A percentile compares a stretch with the other conserved stretches of the same genome.
These are phyloP conservation scores for Thelephora ganbajun DNA, from an alignment of 768 basidiomycete genomes.

Conservation along the genomic window DNA sequence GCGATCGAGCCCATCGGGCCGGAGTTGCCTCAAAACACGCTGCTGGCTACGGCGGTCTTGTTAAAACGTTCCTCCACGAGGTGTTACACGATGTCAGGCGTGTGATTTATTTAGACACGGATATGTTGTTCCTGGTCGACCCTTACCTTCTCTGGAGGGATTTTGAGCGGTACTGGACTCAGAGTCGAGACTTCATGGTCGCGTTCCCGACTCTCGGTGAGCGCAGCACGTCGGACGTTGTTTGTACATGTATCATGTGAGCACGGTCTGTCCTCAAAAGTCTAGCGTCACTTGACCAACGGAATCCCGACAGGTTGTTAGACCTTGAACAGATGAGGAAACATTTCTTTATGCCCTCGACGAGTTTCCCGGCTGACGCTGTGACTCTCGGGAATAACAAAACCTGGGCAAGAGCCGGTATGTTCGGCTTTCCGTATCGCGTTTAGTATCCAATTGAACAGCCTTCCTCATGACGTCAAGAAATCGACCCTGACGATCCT, in stretches of 20 bases:
- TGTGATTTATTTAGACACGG: slow-evolving; percentile 9
- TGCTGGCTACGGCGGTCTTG: slow-evolving; percentile 5
- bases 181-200: slow-evolving; percentile 3
- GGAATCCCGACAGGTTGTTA: slow-evolving; percentile 1
- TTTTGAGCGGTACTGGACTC: slow-evolving; percentile 2
- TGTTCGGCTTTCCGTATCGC: background rate
- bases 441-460: background rate
- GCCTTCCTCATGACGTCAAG: background rate
- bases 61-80: slow-evolving; percentile 10
- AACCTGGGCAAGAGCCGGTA: background rate
- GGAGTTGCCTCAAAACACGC: slow-evolving; percentile 5
- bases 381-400: background rate
- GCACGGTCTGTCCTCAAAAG: background rate
- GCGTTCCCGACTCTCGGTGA: slow-evolving; percentile 9
- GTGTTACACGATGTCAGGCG: slow-evolving; percentile 6
- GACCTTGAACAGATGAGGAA: slow-evolving; percentile 8
- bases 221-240: slow-evolving; percentile 1
- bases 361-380: slow-evolving; percentile 1
- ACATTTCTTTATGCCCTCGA: slow-evolving; percentile 6
- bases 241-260: slow-evolving; percentile 9
- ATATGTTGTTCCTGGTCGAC: slow-evolving; percentile 10
- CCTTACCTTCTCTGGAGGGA: slow-evolving; percentile 9
- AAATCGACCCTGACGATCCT: slow-evolving; percentile 6
- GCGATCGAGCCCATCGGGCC: slow-evolving; percentile 6
- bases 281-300: background rate